Evolutionary conservation across 1,284 basidiomycete species (phyloP).

Genomic region (Takashimella tepidaria): DNA sequence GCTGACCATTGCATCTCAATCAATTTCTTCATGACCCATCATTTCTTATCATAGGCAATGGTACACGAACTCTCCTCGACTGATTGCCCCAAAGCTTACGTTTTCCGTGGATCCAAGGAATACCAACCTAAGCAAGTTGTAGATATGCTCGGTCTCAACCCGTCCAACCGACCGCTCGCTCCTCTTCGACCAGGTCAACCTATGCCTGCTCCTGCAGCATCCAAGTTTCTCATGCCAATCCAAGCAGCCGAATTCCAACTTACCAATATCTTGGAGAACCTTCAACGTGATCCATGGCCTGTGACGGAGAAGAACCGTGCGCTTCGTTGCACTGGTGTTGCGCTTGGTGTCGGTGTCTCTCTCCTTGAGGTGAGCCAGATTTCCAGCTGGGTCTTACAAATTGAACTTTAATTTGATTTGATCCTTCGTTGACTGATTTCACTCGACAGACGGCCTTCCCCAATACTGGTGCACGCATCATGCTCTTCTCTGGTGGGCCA

Average conservation of each 20-base stretch:
- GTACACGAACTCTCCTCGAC: conserved; percentile 97
- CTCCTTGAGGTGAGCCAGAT: conserved; percentile 66
- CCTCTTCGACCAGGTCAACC: conserved; percentile 69
- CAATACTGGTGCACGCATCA: conserved; percentile 92
- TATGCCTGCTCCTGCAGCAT: conserved; percentile 69
- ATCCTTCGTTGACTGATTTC: too few relatives aligned
- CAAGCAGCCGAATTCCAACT: conserved; percentile 95
- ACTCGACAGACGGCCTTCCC: conserved; percentile 72
- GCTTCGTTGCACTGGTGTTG: conserved; percentile 93
- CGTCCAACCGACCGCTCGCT: conserved; percentile 49
- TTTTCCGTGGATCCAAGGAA: conserved; percentile 99
- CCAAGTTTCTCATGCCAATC: conserved; percentile 89
- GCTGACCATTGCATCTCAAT: too few relatives aligned
- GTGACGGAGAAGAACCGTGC: conserved; percentile 92
- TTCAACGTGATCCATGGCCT: conserved; percentile 93
- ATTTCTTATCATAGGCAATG: conserved; percentile 65
- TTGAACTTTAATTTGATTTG: too few relatives aligned
- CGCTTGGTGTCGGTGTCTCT: conserved; percentile 90
- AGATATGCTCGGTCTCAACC: conserved; percentile 89
- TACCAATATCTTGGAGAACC: conserved; percentile 84
- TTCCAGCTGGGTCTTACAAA: too few relatives aligned
- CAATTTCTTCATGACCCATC: neutral
- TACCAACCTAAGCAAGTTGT: conserved; percentile 95
- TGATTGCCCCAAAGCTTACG: conserved; percentile 96
- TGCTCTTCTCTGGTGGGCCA: conserved; percentile 96